Evolutionary conservation across 495 filamentous ascomycete genomes (phyloP).

Genomic region (Penicillium canescens): DNA sequence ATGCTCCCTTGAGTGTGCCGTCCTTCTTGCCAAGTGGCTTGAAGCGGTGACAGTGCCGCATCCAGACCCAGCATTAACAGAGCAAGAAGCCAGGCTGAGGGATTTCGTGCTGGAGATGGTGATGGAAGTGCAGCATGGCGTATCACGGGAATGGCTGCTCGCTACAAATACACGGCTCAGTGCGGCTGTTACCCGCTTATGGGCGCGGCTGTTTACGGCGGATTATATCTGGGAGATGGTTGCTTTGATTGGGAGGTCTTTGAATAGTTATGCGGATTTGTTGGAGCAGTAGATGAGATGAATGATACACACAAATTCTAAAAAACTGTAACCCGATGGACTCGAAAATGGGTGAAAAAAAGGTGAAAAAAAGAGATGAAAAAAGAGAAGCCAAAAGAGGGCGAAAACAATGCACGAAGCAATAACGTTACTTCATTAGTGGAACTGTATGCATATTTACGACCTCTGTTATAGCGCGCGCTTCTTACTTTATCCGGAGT

Average conservation of each 20-base stretch:
- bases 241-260: slow-evolving; percentile 58
- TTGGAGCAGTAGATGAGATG: slow-evolving; percentile 38
- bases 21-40: slow-evolving; percentile 60
- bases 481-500: no score
- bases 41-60: slow-evolving; percentile 38
- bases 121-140: slow-evolving; percentile 60
- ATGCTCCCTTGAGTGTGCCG: slow-evolving; percentile 69
- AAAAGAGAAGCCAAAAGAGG: no score
- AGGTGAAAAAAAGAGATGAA: no score
- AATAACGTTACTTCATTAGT: no score
- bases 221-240: slow-evolving; percentile 69
- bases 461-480: no score
- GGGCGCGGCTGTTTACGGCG: slow-evolving; percentile 68
- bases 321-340: not conserved
- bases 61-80: slow-evolving; percentile 37
- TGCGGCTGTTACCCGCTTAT: slow-evolving; percentile 62
- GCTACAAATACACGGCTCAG: slow-evolving; percentile 60
- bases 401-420: no score
- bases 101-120: slow-evolving; percentile 67
- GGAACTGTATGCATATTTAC: no score
- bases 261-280: slow-evolving; percentile 66
- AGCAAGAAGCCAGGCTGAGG: slow-evolving; percentile 60
- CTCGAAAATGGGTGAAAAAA: not conserved
- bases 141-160: slow-evolving; percentile 50
- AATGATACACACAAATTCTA: not conserved